phyloP scores from a whole-genome alignment of 768 basidiomycete genomes.

The Naganishia vishniacii region DNA sequence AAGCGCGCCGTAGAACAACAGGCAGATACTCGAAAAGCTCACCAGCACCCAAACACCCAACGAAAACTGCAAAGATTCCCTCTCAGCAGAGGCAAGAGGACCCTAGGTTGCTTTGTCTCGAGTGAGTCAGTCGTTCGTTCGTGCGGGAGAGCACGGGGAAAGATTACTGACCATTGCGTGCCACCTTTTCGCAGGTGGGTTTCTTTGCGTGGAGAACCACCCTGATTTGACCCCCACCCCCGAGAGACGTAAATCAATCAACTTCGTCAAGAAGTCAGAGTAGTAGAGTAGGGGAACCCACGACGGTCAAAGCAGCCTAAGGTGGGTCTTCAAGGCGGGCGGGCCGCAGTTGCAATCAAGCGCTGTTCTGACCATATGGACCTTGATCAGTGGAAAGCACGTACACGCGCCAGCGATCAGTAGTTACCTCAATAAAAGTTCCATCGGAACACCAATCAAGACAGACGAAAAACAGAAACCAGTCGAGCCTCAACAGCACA shows the following conservation, averaged over 20 bases:
- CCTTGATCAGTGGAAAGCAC: slow-evolving; percentile 6
- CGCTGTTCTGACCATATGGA: too few relatives aligned
- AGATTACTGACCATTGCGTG: too few relatives aligned
- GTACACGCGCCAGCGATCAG: slow-evolving; percentile 10
- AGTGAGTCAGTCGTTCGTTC: slow-evolving; percentile 19
- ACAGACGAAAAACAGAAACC: background rate
- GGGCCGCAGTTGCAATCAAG: too few relatives aligned
- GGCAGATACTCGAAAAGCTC: background rate
- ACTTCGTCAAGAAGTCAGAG: slow-evolving; percentile 1
- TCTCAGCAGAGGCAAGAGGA: slow-evolving; percentile 30
- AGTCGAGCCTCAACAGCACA: slow-evolving; percentile 4
- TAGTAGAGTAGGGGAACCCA: slow-evolving; percentile 9
- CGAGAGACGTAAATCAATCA: slow-evolving; percentile 10
- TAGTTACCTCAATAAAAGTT: background rate
- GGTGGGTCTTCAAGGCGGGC: background rate
- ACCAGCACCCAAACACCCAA: slow-evolving; percentile 13
- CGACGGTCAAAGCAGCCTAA: slow-evolving; percentile 7
- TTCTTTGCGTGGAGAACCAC: slow-evolving; percentile 28
- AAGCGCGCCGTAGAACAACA: too few relatives aligned
- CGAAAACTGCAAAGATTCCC: slow-evolving; percentile 17
- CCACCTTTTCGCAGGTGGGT: slow-evolving; percentile 21
- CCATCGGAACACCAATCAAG: background rate
- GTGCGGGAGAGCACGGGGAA: too few relatives aligned
- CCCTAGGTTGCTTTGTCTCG: slow-evolving; percentile 33
- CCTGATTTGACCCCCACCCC: slow-evolving; percentile 25